Base-by-base conservation (phyloP, 176 grass and related monocot genomes). In the Raddia distichophylla region DNA sequence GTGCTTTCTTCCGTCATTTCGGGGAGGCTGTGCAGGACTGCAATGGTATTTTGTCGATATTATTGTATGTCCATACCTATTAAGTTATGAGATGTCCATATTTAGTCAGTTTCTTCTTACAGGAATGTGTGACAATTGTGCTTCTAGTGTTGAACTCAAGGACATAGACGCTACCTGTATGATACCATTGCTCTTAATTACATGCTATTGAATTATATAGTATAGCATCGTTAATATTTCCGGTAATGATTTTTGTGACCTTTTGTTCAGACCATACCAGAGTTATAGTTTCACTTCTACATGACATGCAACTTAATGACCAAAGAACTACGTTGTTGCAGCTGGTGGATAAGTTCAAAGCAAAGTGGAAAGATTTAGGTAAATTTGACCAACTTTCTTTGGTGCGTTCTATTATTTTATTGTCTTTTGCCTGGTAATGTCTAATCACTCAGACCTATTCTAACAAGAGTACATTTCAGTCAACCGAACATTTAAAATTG, bases 1-100 rank as follows among this genome's bases (percentile, higher is more conserved):
- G 74, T 83, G 92, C 90, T 79, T 87, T 98, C 84, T 94, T 98
- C 84, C 88, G 32, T 63, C 92, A 98, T 93, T 98, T 98, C 93
- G 90, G 90, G 52, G 92, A 98, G 87, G 69, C 75, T 71, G 45
- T 71, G 78, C 92, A 91, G 77, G 88, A 98, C 40, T 98, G 92
- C 88, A 93, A 94, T 58, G 92, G 95, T 97, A 78, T 67, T 83
- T 81, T 76, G 20, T 40, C 56, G 34, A 35, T 81, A 70, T 12
- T 76, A 70, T 15, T 10, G 3, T 89, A 19, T 64, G 0, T 81
- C 64, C 66, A 57, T 22, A 76, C 32, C 63, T 64, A 56, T 40
- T 40, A 70, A 85, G 14, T 49, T 81, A 57, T 64, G 43, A 42
- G 54, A 9, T 56, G n/a, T 66, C 54, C 9, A 58, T 81, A 75